Evolutionary conservation across 2,329 filamentous ascomycete species (phyloP), one percentile per base, ranked within the genome.

Genomic region (Cordyceps farinosa): DNA sequence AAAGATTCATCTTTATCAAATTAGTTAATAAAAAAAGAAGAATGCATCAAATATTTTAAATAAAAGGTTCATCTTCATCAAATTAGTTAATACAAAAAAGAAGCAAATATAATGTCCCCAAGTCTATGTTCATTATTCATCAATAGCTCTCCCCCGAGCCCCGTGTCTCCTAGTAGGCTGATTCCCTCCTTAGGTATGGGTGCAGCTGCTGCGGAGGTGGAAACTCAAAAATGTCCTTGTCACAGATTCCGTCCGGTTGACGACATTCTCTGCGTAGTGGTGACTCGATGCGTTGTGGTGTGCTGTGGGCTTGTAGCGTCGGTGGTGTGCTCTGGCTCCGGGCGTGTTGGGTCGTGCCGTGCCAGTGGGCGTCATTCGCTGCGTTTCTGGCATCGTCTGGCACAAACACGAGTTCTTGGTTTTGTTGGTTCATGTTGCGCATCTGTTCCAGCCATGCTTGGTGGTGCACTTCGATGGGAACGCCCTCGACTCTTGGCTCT

Each of bases 281-380:
- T 27, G 40, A 54, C 22, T 48, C 22, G 27, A 22, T 42, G 32
- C 30, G 40, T 36, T 36, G 50, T n/a, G 10, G 10, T 40, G 5
- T 30, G 32, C 29, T 5, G 29, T 29, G 11, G 27, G 32, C 8
- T 40, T 38, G 4, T 7, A n/a, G 29, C n/a, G 27, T 11, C 17
- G 47, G 30, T 5, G 54, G 54, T 10, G 54, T 63, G 48, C 61
- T 63, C 17, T 57, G 45, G 38, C 53, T 63, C 44, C 53, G 53
- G 15, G 40, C 3, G 30, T 57, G 36, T 27, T 11, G 34, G 3
- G 10, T 17, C 15, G 38, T 17, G 30, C 34, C 44, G 51, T 17
- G 51, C 27, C 11, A 15, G 34, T 13, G 44, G 17, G 22, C 17
- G 22, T 22, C 22, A 13, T 29, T 11, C 5, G 38, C 17, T 5